Conservation (phyloP, 2,329 filamentous ascomycete species). For the Madurella mycetomatis region DNA sequence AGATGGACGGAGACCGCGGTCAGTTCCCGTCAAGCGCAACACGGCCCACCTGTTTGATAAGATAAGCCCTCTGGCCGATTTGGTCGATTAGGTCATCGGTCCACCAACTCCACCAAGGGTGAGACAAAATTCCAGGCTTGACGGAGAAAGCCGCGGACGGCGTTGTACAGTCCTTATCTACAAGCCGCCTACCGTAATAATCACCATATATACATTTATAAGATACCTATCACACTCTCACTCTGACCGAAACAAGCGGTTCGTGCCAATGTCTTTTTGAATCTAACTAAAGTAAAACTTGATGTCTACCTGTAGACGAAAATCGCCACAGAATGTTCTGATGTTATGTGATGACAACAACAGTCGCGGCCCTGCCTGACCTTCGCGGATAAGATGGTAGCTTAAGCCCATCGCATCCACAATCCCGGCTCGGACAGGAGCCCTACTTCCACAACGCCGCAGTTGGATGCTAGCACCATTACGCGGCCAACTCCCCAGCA, state of each 20-base stretch:
- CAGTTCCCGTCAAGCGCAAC: neutral
- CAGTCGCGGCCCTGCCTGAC: conserved; percentile 2
- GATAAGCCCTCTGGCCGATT: neutral
- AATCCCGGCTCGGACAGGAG: conserved; percentile 4
- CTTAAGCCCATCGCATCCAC: conserved; percentile 1
- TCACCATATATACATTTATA: no score
- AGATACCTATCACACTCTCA: no score
- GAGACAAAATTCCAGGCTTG: neutral
- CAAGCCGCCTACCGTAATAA: no score
- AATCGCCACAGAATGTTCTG: conserved; percentile 21
- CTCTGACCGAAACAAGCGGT: neutral
- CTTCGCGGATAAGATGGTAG: conserved; percentile 9
- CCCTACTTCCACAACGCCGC: neutral
- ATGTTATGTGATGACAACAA: conserved; percentile 15
- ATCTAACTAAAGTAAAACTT: conserved; percentile 20
- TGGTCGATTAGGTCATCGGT: neutral
- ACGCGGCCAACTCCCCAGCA: conserved; percentile 28
- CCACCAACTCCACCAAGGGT: neutral
- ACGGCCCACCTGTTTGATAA: neutral
- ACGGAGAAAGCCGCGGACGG: neutral
- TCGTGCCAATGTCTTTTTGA: conserved; percentile 1
- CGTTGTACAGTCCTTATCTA: neutral
- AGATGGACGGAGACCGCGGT: neutral
- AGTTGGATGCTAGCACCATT: conserved; percentile 19
- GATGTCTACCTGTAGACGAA: conserved; percentile 18